Evolutionary conservation across 331 rosid species (phyloP), one percentile per base, ranked within the genome.

Genomic region (Ulmus americana): DNA sequence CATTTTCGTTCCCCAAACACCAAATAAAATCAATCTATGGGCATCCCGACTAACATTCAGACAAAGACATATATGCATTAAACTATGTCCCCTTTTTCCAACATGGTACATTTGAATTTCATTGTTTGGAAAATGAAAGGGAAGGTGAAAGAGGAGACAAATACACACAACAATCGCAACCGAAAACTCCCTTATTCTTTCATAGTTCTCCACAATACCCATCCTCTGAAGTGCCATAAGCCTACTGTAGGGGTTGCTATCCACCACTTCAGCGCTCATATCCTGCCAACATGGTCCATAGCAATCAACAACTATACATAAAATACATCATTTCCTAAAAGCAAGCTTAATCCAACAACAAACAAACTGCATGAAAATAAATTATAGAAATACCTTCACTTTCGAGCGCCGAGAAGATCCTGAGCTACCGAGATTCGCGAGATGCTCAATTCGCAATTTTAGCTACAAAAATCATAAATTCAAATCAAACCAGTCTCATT

Each of bases 181-280:
- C 3, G 98, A 89, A 89, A 89, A 89, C 40, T 85, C 90, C 83
- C 95, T 85, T 72, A 94, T 94, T 55, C 95, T 86, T 75, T 87
- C 97, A 60, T 94, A 89, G 75, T 89, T 84, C 81, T 87, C 80
- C 77, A 94, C 98, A 61, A 86, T 82, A 12, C 95, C 90, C 90
- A 84, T 86, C 68, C 98, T 83, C 86, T 94, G 98, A 83, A 94
- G 98, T 48, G 98, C 98, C 98, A 94, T 94, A 61, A 94, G 95
- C 76, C 98, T 74, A 81, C 98, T 89, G 75, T 94, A 87, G 1
- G 98, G 98, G 71, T 89, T 94, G 84, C 98, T 94, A 61, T 87
- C 98, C 6, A 89, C 88, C 75, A 89, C 98, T 80, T 89, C 97
- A 5, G 97, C 82, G 54, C 98, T 92, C 98, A 92, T 86, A 72